Percentiles rank a stretch among this genome's conserved stretches.
These are phyloP conservation scores for Tolypocladium album DNA, from an alignment of 2,329 filamentous ascomycete species.

Conservation along the genomic window DNA sequence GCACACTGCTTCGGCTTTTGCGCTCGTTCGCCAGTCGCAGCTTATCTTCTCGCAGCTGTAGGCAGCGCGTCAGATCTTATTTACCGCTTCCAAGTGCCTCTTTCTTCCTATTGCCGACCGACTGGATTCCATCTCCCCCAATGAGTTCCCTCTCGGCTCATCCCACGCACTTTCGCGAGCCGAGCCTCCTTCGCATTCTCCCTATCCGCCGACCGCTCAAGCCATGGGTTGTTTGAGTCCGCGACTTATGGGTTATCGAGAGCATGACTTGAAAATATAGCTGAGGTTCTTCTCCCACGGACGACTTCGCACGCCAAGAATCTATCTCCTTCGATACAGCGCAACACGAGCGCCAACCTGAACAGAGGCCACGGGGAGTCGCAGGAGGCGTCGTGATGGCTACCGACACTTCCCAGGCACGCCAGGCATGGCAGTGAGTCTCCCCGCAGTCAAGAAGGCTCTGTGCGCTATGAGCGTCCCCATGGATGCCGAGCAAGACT, in stretches of 20 bases:
- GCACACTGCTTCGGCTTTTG: neutral
- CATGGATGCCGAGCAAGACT: neutral
- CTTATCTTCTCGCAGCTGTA: neutral
- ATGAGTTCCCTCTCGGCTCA: slow-evolving; percentile 24
- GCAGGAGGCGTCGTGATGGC: slow-evolving; percentile 1
- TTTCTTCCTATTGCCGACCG: slow-evolving; percentile 4
- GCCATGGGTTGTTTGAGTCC: slow-evolving; percentile 22
- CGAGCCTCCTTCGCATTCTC: slow-evolving; percentile 20
- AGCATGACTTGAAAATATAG: slow-evolving; percentile 22
- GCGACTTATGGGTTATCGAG: slow-evolving; percentile 17
- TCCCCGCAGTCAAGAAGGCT: neutral
- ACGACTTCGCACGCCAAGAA: slow-evolving; percentile 1
- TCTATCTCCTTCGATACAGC: neutral
- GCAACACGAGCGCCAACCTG: neutral
- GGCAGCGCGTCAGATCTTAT: neutral
- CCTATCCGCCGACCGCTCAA: slow-evolving; percentile 13
- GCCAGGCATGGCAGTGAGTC: slow-evolving; percentile 29
- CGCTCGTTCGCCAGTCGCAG: slow-evolving; percentile 4
- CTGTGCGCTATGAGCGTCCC: no score
- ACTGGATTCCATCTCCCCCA: slow-evolving; percentile 15
- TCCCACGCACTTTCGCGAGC: slow-evolving; percentile 23
- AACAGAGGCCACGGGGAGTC: neutral
- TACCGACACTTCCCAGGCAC: slow-evolving; percentile 16
- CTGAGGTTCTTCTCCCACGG: slow-evolving; percentile 7
- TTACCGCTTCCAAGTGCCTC: neutral